Conservation (phyloP, 495 filamentous ascomycete species). For the Tetracladium marchalianum region DNA sequence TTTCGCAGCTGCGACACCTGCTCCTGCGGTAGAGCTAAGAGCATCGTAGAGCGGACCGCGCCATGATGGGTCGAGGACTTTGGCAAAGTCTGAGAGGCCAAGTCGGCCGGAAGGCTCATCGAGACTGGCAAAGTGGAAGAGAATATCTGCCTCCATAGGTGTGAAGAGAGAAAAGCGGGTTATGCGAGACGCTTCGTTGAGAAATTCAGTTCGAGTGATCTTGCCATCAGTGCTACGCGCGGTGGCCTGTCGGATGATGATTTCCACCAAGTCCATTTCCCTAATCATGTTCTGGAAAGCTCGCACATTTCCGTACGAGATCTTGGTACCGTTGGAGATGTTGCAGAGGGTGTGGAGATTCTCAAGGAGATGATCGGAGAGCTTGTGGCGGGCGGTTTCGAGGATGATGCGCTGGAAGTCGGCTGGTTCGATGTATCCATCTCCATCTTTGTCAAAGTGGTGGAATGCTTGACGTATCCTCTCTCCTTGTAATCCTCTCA, state of each 20-base stretch:
- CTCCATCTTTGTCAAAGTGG: conserved; percentile 80
- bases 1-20: conserved; percentile 35
- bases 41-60: conserved; percentile 36
- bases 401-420: conserved; percentile 94
- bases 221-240: conserved; percentile 78
- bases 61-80: conserved; percentile 92
- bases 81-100: conserved; percentile 76
- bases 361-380: conserved; percentile 92
- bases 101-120: conserved; percentile 80
- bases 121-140: conserved; percentile 95
- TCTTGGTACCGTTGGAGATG: conserved; percentile 82
- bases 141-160: conserved; percentile 96
- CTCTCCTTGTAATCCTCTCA: conserved; percentile 91
- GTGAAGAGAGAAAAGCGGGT: conserved; percentile 92
- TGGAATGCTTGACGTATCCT: conserved; percentile 92
- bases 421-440: conserved; percentile 94
- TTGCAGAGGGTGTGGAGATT: conserved; percentile 93
- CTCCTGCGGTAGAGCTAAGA: conserved; percentile 30
- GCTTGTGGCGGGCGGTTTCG: conserved; percentile 90
- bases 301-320: conserved; percentile 93
- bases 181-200: conserved; percentile 84
- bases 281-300: conserved; percentile 95
- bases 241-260: conserved; percentile 80
- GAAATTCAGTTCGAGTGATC: conserved; percentile 87
- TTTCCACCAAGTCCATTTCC: conserved; percentile 95